Base-by-base conservation (phyloP, 345 rosid species). In the Ricinus communis region DNA sequence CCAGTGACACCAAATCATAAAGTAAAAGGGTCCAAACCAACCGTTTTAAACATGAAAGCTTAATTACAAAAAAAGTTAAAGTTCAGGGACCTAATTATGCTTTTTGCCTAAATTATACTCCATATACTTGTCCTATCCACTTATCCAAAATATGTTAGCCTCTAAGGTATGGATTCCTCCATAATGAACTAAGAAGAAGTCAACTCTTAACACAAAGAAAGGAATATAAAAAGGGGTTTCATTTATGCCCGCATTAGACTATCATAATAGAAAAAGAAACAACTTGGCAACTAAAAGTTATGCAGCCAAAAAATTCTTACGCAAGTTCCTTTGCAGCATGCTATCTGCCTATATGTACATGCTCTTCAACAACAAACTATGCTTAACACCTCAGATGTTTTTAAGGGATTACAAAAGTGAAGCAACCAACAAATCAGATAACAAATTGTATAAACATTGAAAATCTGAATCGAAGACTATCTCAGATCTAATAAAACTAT, bases 341-440 rank as follows among this genome's bases (percentile, higher is more conserved):
- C 33, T 31, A 47, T 69, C 43, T 43, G 19, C 22, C 61, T 7
- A 68, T 15, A 24, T n/a, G 38, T 16, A n/a, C 31, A 68, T 14
- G 52, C 52, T 33, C 40, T 69, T 45, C 72, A 68, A 18, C 38
- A 19, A 24, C 45, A 18, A 56, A 19, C 64, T 15, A 12, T 43
- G n/a, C 72, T 7, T 58, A 55, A 54, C 52, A 55, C 15, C 19
- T 10, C 61, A 21, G 40, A 41, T 4, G 27, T 43, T 19, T 30
- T 21, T 1, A 57, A 55, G 0, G 27, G 43, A 45, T 43, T 57
- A 38, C 28, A 45, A 41, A 19, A 33, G 45, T 25, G 25, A 56
- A 46, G n/a, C 13, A 10, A 18, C 46, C 64, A 46, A 21, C 38
- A 22, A 19, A 47, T 47, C 54, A 70, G 24, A 36, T 6, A 21